Percentiles rank a stretch among this genome's conserved stretches.
phyloP scores from a whole-genome alignment of 371 early-diverging fungal species.

The Cokeromyces recurvatus region DNA sequence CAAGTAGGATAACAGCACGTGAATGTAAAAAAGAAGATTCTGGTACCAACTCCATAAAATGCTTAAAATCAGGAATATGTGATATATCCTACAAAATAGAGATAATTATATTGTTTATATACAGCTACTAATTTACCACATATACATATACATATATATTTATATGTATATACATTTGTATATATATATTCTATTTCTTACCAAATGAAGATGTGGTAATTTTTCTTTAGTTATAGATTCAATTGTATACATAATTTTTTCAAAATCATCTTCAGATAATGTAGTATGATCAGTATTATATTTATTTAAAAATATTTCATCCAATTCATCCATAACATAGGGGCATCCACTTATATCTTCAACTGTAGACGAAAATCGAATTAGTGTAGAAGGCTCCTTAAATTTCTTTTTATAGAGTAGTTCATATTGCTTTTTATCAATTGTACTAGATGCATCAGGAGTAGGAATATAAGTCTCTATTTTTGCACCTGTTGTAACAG shows the following conservation, averaged over 20 bases:
- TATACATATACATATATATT: too few relatives aligned
- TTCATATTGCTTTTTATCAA: constrained; percentile 52
- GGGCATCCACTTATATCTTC: constrained; percentile 81
- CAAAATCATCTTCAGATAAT: constrained; percentile 71
- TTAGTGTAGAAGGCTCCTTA: constrained; percentile 71
- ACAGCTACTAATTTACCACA: too few relatives aligned
- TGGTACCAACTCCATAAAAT: constrained; percentile 13
- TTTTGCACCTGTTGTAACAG: constrained; percentile 54
- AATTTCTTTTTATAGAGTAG: constrained; percentile 64
- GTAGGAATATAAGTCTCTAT: constrained; percentile 80
- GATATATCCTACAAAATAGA: constrained; percentile 13
- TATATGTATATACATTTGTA: too few relatives aligned
- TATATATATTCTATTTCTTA: too few relatives aligned
- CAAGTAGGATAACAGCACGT: neutral
- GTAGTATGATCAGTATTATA: constrained; percentile 40
- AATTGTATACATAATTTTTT: constrained; percentile 72
- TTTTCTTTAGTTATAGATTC: constrained; percentile 58
- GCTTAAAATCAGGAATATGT: constrained; percentile 11
- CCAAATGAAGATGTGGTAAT: constrained; percentile 52
- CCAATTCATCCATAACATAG: constrained; percentile 87
- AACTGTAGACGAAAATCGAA: constrained; percentile 84
- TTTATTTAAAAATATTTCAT: constrained; percentile 66
- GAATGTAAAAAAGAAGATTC: constrained; percentile 7
- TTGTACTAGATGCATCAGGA: constrained; percentile 80
- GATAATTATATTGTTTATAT: too few relatives aligned